A percentile compares a stretch with the other conserved stretches of the same genome.
Conservation (phyloP, 1,139 yeast genomes). For the Candida sp. region DNA sequence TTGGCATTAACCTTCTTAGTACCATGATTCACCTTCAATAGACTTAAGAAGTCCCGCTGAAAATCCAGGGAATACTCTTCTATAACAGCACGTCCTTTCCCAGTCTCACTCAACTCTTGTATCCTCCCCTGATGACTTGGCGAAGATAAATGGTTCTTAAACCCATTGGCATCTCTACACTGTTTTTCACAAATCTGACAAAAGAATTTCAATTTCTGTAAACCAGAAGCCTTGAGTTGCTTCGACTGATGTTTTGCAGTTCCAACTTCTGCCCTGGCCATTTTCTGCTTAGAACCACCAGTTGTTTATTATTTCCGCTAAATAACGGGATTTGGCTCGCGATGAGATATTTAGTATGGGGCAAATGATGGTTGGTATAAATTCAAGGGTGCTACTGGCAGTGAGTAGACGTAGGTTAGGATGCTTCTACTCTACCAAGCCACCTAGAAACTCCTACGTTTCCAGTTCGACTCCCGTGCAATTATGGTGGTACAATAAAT, state of each 20-base stretch:
- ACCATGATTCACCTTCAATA: slow-evolving; percentile 70
- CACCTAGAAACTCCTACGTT: slow-evolving; percentile 32
- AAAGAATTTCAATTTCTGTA: slow-evolving; percentile 81
- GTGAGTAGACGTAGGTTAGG: too few relatives aligned
- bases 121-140: slow-evolving; percentile 70
- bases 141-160: slow-evolving; percentile 80
- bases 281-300: slow-evolving; percentile 1
- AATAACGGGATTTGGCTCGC: background rate
- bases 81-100: slow-evolving; percentile 42
- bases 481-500: slow-evolving; percentile 23
- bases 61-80: slow-evolving; percentile 61
- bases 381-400: too few relatives aligned
- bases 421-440: slow-evolving; percentile 5
- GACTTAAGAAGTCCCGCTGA: slow-evolving; percentile 59
- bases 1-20: slow-evolving; percentile 79
- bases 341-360: background rate
- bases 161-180: slow-evolving; percentile 95
- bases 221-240: slow-evolving; percentile 77
- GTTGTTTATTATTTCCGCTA: background rate
- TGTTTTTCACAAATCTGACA: slow-evolving; percentile 93
- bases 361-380: background rate
- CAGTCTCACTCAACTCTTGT: slow-evolving; percentile 32
- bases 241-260: slow-evolving; percentile 81
- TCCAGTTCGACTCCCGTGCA: slow-evolving; percentile 22
- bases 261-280: slow-evolving; percentile 62